A percentile compares a stretch with the other conserved stretches of the same genome.
Evolutionary conservation across 2,329 filamentous ascomycete species (phyloP).

Genomic region (Huntiella savannae): DNA sequence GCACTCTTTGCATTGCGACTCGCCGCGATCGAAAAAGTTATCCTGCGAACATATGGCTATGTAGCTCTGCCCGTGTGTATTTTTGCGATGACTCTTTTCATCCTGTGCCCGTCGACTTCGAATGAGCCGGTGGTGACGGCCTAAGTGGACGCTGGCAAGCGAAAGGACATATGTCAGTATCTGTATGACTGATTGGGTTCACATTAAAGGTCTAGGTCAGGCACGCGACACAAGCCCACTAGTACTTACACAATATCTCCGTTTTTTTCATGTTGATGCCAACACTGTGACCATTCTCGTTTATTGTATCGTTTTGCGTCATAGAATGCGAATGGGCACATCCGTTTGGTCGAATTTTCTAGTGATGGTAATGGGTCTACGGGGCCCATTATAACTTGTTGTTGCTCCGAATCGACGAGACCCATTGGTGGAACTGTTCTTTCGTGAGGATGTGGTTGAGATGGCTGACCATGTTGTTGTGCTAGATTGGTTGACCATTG

Average conservation of each 20-base stretch:
- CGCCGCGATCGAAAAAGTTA: conserved; percentile 10
- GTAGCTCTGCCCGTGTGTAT: conserved; percentile 10
- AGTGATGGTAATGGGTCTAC: no score
- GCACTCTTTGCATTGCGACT: conserved; percentile 10
- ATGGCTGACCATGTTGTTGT: no score
- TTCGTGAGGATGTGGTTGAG: no score
- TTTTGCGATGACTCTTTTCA: conserved; percentile 10
- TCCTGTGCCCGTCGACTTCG: conserved; percentile 7
- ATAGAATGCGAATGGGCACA: conserved; percentile 10
- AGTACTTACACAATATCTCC: conserved; percentile 11
- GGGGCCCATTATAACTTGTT: no score
- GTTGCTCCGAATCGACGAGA: no score
- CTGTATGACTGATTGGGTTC: not conserved
- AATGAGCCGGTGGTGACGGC: conserved; percentile 11
- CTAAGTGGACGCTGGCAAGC: conserved; percentile 7
- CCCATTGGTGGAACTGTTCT: no score
- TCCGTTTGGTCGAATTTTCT: not conserved
- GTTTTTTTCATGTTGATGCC: conserved; percentile 10
- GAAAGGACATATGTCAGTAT: not conserved
- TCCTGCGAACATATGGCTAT: conserved; percentile 11
- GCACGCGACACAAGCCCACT: not conserved
- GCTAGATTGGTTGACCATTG: no score
- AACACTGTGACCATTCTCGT: conserved; percentile 9
- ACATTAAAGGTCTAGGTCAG: not conserved
- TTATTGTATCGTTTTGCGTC: conserved; percentile 7